Conservation (phyloP, 192 early-diverging fungal species). For the Lobulomyces angularis region DNA sequence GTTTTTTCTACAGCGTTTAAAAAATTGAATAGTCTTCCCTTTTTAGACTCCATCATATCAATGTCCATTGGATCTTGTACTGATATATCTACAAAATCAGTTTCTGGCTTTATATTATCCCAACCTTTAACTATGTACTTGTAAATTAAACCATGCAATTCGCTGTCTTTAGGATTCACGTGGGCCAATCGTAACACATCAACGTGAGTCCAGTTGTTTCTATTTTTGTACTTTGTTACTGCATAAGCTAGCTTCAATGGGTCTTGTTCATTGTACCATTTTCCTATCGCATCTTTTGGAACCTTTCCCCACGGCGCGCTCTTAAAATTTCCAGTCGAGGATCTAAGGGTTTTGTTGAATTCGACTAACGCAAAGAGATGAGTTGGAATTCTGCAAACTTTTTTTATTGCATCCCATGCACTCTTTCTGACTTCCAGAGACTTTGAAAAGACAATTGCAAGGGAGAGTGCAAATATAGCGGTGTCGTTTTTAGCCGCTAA, state of each 20-base stretch:
- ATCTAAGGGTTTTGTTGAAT: too few species aligned
- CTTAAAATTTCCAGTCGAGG: too few species aligned
- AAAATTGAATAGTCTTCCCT: background rate
- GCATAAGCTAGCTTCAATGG: conserved; percentile 10
- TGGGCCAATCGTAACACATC: conserved; percentile 14
- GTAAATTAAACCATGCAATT: conserved; percentile 2
- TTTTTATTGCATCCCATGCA: too few species aligned
- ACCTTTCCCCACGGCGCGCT: too few species aligned
- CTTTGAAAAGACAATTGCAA: too few species aligned
- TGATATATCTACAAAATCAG: background rate
- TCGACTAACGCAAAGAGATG: too few species aligned
- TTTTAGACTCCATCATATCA: background rate
- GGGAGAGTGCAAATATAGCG: too few species aligned
- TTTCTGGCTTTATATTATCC: conserved; percentile 1
- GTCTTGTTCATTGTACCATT: conserved; percentile 9
- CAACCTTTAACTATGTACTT: background rate
- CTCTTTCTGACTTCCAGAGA: too few species aligned
- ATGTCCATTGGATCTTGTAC: conserved; percentile 4
- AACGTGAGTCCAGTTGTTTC: conserved; percentile 17
- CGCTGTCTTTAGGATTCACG: conserved; percentile 7
- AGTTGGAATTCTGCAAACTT: too few species aligned
- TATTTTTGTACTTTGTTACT: conserved; percentile 17
- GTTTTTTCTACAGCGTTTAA: background rate
- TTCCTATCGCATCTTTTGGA: conserved; percentile 2
- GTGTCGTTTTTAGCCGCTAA: too few species aligned